phyloP scores from a whole-genome alignment of 2,329 filamentous ascomycete genomes.

The Fusarium redolens region DNA sequence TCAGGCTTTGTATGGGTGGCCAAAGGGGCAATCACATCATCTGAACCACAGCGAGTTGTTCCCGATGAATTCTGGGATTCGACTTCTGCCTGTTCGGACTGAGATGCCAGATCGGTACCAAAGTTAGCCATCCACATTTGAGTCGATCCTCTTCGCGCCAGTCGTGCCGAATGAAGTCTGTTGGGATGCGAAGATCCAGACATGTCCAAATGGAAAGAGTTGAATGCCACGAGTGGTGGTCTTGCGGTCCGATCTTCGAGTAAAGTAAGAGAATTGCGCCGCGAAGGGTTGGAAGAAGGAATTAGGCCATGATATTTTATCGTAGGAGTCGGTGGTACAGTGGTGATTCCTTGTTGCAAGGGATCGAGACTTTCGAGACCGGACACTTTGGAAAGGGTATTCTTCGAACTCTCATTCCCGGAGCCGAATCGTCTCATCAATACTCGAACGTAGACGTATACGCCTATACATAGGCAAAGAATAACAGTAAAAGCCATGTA shows the following conservation, averaged over 20 bases:
- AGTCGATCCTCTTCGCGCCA: conserved; percentile 25
- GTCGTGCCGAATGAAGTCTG: conserved; percentile 27
- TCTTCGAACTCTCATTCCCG: conserved; percentile 19
- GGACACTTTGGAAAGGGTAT: conserved; percentile 23
- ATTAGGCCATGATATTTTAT: conserved; percentile 51
- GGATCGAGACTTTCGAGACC: conserved; percentile 20
- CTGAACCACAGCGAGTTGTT: conserved; percentile 19
- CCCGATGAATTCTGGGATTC: conserved; percentile 19
- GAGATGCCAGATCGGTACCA: conserved; percentile 24
- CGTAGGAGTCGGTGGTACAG: conserved; percentile 45
- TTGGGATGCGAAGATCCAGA: conserved; percentile 4
- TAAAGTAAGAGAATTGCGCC: conserved; percentile 7
- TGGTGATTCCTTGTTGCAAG: conserved; percentile 4
- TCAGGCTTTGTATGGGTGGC: conserved; percentile 10
- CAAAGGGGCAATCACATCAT: conserved; percentile 8
- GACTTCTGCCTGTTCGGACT: conserved; percentile 16
- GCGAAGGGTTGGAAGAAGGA: conserved; percentile 42
- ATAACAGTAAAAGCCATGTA: conserved; percentile 76
- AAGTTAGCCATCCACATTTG: conserved; percentile 36
- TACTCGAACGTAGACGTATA: conserved; percentile 74
- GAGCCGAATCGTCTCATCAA: conserved; percentile 55
- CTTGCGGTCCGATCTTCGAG: conserved; percentile 21
- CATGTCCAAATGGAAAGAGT: conserved; percentile 26
- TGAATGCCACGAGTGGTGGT: conserved; percentile 32
- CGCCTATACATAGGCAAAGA: conserved; percentile 71